Evolutionary conservation across 1,284 basidiomycete species (phyloP).

Genomic region (Irpex sp.): DNA sequence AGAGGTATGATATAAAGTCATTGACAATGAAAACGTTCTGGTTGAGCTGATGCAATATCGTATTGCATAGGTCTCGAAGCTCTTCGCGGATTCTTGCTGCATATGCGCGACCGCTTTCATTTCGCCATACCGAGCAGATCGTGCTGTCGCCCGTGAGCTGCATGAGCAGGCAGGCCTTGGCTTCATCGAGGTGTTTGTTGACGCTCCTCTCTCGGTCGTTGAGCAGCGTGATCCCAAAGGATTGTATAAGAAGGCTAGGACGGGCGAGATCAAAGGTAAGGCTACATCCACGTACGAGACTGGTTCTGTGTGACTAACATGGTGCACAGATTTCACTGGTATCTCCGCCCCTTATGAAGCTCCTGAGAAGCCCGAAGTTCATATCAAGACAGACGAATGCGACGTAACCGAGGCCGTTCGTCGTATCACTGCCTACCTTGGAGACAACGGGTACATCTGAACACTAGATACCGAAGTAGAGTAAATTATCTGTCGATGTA

Average conservation of each 20-base stretch:
- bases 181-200: constrained; percentile 95
- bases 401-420: constrained; percentile 80
- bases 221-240: constrained; percentile 97
- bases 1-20: constrained; percentile 54
- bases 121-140: constrained; percentile 93
- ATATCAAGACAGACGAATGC: constrained; percentile 85
- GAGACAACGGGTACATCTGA: constrained; percentile 54
- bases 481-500: constrained; percentile 4
- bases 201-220: constrained; percentile 86
- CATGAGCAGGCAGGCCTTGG: constrained; percentile 73
- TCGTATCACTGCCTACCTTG: constrained; percentile 82
- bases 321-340: constrained; percentile 85
- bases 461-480: not conserved
- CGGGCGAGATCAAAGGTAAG: constrained; percentile 93
- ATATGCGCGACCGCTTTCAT: constrained; percentile 96
- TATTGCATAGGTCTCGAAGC: constrained; percentile 75
- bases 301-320: no score
- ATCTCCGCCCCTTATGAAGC: constrained; percentile 97
- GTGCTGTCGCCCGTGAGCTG: constrained; percentile 79
- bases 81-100: constrained; percentile 88
- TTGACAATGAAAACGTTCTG: not conserved
- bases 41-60: no score
- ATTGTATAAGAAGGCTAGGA: constrained; percentile 94
- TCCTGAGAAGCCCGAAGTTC: constrained; percentile 84
- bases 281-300: not conserved